These are phyloP conservation scores for Pseudogymnoascus sp. DNA, from an alignment of 2,329 filamentous ascomycete genomes.

Conservation along the genomic window DNA sequence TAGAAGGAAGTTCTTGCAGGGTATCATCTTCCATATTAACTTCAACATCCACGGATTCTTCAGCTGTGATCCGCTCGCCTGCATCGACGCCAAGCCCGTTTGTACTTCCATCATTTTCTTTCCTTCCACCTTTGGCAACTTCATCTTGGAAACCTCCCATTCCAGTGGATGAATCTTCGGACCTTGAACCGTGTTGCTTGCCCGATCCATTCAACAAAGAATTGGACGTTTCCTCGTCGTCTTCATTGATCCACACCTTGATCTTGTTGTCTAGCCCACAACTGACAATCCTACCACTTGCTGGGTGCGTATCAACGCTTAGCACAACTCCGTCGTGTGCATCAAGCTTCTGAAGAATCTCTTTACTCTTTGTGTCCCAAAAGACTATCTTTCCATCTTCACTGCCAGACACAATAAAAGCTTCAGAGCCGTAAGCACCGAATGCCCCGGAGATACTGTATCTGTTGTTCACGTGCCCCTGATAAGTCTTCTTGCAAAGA, in stretches of 20 bases:
- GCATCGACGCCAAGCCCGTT: not conserved
- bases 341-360: conserved; percentile 60
- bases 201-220: not conserved
- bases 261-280: conserved; percentile 54
- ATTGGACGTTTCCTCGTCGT: conserved; percentile 15
- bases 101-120: not conserved
- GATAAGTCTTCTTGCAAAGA: conserved; percentile 91
- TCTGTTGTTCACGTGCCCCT: conserved; percentile 76
- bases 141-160: not conserved
- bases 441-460: conserved; percentile 84
- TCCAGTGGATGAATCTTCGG: not conserved
- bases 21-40: not conserved
- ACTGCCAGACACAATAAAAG: conserved; percentile 72
- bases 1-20: not conserved
- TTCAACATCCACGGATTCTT: not conserved
- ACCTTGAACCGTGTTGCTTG: not conserved
- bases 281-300: conserved; percentile 45
- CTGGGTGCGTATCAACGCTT: conserved; percentile 55
- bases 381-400: conserved; percentile 79
- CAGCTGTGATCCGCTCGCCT: not conserved
- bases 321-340: conserved; percentile 51
- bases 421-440: conserved; percentile 49
- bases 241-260: conserved; percentile 47
- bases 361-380: conserved; percentile 86
- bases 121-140: not conserved